phyloP scores from a whole-genome alignment of 2,329 filamentous ascomycete genomes.

The Phialocephala subalpina region DNA sequence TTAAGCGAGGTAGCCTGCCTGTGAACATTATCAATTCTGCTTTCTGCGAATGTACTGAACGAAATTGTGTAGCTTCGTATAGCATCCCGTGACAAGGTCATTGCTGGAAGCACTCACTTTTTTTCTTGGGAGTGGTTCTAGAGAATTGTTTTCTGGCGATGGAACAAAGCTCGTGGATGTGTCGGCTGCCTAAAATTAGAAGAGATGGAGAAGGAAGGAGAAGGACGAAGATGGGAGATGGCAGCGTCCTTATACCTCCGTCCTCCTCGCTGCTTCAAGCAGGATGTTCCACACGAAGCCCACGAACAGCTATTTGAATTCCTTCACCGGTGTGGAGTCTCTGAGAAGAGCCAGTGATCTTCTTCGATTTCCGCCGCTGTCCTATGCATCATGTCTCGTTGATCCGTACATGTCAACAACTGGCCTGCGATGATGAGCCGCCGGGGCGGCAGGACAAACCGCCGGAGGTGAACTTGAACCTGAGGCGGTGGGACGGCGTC shows the following conservation, averaged over 20 bases:
- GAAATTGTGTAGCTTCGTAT: background rate
- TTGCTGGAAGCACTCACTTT: background rate
- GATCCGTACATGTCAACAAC: background rate
- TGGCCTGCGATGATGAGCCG: no score
- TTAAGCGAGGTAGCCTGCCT: background rate
- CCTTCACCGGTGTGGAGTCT: background rate
- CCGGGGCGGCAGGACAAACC: no score
- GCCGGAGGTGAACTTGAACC: no score
- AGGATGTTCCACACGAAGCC: background rate
- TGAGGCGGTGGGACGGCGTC: no score
- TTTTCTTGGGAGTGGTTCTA: background rate
- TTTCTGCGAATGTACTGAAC: background rate
- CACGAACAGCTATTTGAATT: background rate
- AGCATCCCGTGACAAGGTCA: no score
- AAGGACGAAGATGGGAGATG: background rate
- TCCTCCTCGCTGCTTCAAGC: slow-evolving; percentile 1
- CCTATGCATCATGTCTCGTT: slow-evolving; percentile 29
- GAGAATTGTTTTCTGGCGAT: background rate
- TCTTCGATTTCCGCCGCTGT: background rate
- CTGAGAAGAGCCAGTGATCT: background rate
- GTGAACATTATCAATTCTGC: background rate
- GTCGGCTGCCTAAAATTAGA: background rate
- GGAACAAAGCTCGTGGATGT: background rate
- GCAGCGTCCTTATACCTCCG: background rate
- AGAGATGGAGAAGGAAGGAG: no score